Base-by-base conservation (phyloP, 2,329 filamentous ascomycete genomes). In the Fusarium chlamydosporum region DNA sequence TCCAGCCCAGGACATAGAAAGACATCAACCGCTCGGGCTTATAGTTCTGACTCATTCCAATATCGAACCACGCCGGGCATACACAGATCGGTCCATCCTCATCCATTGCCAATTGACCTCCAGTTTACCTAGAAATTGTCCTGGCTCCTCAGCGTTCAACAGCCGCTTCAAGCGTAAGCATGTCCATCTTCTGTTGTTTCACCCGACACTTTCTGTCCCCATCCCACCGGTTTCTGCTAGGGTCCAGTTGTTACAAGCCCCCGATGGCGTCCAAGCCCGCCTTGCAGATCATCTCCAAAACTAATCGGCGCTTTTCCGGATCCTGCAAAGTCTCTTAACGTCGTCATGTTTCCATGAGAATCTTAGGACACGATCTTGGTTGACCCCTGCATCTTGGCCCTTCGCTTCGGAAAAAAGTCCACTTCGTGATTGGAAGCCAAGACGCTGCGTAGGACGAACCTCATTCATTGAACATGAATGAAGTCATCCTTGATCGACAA, bases 211-310 rank as follows among this genome's bases (percentile, higher is more conserved):
- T 41, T 60, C 26, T 35, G 35, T 41, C 47, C 55, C 59, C 54
- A 65, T 56, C 48, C 37, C 46, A 60, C 62, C 48, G 58, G 68
- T 67, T 67, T 56, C 34, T 61, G 38, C 47, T 34, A 45, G 56
- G 65, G 54, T 56, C 70, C 62, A 72, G 63, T 73, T 60, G 56
- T 50, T 65, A 53, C 60, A 59, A 62, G 67, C 56, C 53, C 60
- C 38, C 47, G 53, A 63, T 72, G 54, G 65, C 58, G 55, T 51
- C 65, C 50, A 53, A 71, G 50, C 64, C 64, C 50, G 57, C 59
- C 47, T 62, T 54, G 74, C 66, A 74, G 75, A 78, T 78, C 75
- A 74, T 75, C 68, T 77, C 76, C 73, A 71, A 67, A 72, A 75
- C 61, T 56, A 66, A 77, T 76, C 75, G 72, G 62, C 74, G 67